Base-by-base conservation (phyloP, 768 basidiomycete genomes). In the Trametes sanguinea region DNA sequence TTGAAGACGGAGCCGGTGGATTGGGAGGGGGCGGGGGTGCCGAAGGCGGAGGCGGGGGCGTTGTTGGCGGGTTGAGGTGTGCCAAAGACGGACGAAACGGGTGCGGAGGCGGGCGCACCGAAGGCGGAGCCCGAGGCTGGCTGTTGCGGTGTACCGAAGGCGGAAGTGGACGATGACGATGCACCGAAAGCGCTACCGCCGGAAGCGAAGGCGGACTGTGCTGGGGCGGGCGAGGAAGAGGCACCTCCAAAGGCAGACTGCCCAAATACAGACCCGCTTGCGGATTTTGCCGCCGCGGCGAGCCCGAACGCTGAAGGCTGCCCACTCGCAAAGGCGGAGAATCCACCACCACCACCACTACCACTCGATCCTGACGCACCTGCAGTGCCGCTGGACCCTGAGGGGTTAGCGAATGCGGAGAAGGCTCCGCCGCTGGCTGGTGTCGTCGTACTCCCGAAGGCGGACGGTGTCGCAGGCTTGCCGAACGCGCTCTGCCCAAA, bases 341-440 rank as follows among this genome's bases (percentile, higher is more conserved):
- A 69, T 11, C 53, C 71, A 4, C 71, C 68, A 9, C 67, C 68
- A 9, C 67, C 66, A 7, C 66, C 66, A 10, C 57, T 51, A 39
- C 42, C 32, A 7, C 55, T 22, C 8, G 33, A 29, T 8, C 55
- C 32, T 6, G 33, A 27, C 32, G 42, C 39, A 5, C 47, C 54
- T 3, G 53, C 48, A 42, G 48, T 22, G 47, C 16, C 54, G 4
- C 48, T 27, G 3, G 64, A 17, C 2, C 14, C 37, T 16, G 60
- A 40, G 10, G 61, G 63, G 35, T 63, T 61, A 7, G 75, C 71
- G 55, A 77, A 77, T 0, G 79, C 78, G 45, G 77, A 73, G 57
- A 87, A 87, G 2, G 82, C 82, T 2, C 84, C 83, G 5, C 80
- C 74, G 4, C 51, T 11, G 43, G 62, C 14, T 69, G 6, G 64